These are phyloP conservation scores for Taphrina populina DNA, from an alignment of 1,139 yeast species.

Conservation along the genomic window DNA sequence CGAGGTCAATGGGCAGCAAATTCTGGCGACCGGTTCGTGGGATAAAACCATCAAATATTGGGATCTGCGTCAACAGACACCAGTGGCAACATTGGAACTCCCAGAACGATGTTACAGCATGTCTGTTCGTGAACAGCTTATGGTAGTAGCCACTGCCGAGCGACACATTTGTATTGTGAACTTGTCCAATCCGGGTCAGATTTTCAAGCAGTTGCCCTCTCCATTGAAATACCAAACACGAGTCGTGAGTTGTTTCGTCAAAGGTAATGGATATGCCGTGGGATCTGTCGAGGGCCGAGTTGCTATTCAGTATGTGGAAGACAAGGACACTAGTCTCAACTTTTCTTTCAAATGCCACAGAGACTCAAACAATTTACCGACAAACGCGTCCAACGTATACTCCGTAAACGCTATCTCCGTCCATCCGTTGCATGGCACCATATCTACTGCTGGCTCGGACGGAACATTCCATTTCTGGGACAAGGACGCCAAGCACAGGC, in stretches of 20 bases:
- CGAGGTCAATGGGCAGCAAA: constrained; percentile 67
- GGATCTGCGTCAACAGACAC: constrained; percentile 86
- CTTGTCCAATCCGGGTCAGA: constrained; percentile 71
- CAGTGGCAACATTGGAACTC: constrained; percentile 73
- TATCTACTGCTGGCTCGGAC: constrained; percentile 92
- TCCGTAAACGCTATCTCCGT: constrained; percentile 77
- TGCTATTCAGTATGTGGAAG: constrained; percentile 92
- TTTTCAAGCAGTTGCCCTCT: constrained; percentile 71
- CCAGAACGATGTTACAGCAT: constrained; percentile 91
- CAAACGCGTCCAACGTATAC: constrained; percentile 56
- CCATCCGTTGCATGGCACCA: constrained; percentile 89
- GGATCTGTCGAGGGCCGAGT: constrained; percentile 96
- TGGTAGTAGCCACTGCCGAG: constrained; percentile 92
- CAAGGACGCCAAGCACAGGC: constrained; percentile 83
- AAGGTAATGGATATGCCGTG: constrained; percentile 87
- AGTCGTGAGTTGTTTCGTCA: constrained; percentile 75
- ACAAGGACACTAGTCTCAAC: constrained; percentile 45
- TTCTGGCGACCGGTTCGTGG: constrained; percentile 93
- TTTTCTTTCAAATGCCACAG: constrained; percentile 96
- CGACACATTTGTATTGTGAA: constrained; percentile 76
- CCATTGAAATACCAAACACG: constrained; percentile 92
- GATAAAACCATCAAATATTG: constrained; percentile 91
- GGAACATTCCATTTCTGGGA: constrained; percentile 97
- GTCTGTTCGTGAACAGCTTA: constrained; percentile 76
- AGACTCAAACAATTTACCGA: constrained; percentile 51